phyloP scores from a whole-genome alignment of 73 alveolate genomes.

The Stentor coeruleus region DNA sequence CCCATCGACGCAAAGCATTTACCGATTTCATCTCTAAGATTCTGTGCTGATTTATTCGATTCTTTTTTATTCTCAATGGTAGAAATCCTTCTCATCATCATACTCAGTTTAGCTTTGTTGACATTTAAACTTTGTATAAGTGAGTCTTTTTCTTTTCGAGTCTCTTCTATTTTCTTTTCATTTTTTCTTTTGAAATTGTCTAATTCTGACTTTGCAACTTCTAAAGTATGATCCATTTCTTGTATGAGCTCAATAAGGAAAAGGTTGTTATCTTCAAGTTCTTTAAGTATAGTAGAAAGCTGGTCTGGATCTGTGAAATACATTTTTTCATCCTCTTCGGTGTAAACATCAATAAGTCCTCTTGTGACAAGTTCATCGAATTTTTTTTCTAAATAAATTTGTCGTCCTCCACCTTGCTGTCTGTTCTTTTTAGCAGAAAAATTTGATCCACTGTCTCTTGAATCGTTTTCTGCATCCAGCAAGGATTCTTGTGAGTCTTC shows the following conservation, averaged over 20 bases:
- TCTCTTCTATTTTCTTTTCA: not conserved
- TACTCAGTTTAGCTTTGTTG: not conserved
- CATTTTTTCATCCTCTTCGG: not conserved
- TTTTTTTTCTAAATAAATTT: not conserved
- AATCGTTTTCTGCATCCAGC: too few relatives aligned
- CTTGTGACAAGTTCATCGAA: constrained; percentile 6
- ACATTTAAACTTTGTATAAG: not conserved
- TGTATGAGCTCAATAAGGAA: not conserved
- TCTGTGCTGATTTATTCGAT: not conserved
- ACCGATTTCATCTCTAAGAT: not conserved
- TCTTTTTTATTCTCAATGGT: not conserved
- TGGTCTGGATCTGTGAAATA: not conserved
- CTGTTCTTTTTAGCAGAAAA: not conserved
- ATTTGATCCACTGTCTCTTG: too few relatives aligned
- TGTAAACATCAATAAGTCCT: not conserved
- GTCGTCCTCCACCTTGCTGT: too few relatives aligned
- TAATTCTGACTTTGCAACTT: not conserved
- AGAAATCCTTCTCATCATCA: not conserved
- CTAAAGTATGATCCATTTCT: constrained; percentile 5
- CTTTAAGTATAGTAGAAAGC: not conserved
- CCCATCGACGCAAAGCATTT: not conserved
- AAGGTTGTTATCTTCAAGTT: constrained; percentile 41
- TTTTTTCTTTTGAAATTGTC: not conserved
- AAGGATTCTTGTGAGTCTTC: too few relatives aligned
- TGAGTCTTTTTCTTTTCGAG: not conserved